These are phyloP conservation scores for Fagopyrum tataricum DNA, from an alignment of 148 eudicot genomes.

Conservation along the genomic window DNA sequence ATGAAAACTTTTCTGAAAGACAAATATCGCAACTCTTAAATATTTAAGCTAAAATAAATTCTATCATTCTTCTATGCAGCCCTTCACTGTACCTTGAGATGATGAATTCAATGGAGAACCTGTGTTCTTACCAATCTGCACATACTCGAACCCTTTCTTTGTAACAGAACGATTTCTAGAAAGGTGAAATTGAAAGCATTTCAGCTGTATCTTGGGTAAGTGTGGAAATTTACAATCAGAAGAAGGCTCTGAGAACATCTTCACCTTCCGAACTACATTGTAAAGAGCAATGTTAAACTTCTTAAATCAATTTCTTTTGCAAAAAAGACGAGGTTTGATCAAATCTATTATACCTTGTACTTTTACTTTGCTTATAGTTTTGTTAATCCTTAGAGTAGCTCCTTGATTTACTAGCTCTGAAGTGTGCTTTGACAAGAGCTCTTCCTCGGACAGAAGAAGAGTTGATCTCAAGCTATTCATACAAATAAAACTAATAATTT, in stretches of 20 bases:
- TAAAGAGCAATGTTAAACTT: background rate
- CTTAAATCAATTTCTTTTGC: background rate
- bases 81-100: constrained; percentile 27
- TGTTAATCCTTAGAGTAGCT: constrained; percentile 42
- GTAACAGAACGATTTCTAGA: constrained; percentile 14
- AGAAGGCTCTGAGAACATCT: constrained; percentile 46
- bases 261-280: constrained; percentile 60
- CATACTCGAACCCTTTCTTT: constrained; percentile 53
- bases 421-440: constrained; percentile 37
- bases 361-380: constrained; percentile 57
- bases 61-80: background rate
- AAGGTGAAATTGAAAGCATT: constrained; percentile 31
- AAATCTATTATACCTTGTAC: constrained; percentile 59
- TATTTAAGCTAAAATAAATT: background rate
- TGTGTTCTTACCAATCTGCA: constrained; percentile 35
- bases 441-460: constrained; percentile 66
- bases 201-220: constrained; percentile 37
- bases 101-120: constrained; percentile 6
- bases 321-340: background rate
- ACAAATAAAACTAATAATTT: background rate
- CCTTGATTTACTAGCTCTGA: constrained; percentile 45
- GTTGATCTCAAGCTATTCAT: constrained; percentile 41
- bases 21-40: background rate
- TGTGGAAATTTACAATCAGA: constrained; percentile 47
- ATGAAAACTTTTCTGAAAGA: constrained; percentile 35